Percentiles rank a stretch among this genome's conserved stretches.
Evolutionary conservation across 78 protist species (phyloP).

Genomic region (Speleostelium caveatum): DNA sequence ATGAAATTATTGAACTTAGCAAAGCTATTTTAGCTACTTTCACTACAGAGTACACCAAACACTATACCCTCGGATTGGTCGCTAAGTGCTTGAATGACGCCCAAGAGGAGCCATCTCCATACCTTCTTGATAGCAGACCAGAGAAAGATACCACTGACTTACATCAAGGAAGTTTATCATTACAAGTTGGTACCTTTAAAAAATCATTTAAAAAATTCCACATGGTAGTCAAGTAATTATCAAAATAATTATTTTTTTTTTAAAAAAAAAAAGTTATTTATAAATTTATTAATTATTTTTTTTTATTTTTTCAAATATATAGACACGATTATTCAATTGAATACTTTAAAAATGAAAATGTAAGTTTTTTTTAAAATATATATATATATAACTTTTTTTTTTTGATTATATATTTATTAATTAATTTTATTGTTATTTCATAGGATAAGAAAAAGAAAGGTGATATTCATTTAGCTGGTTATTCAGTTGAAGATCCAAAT

Average conservation of each 20-base stretch:
- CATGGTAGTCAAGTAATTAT: too few relatives aligned
- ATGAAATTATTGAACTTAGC: constrained; percentile 23
- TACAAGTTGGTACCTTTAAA: too few relatives aligned
- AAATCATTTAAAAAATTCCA: neutral
- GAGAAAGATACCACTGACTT: neutral
- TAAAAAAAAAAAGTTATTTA: constrained; percentile 55
- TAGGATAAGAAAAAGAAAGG: constrained; percentile 51
- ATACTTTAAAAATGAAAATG: constrained; percentile 59
- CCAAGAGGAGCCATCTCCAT: constrained; percentile 20
- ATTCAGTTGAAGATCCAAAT: constrained; percentile 62
- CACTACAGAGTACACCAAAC: constrained; percentile 22
- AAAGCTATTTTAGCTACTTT: constrained; percentile 15
- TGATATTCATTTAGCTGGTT: constrained; percentile 53
- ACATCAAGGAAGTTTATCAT: neutral
- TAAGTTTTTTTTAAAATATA: neutral
- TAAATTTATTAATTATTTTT: constrained; percentile 64
- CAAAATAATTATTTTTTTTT: neutral
- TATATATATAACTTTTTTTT: neutral
- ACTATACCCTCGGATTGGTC: neutral
- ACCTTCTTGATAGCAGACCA: neutral
- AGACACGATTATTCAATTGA: constrained; percentile 70
- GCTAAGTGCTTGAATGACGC: constrained; percentile 18
- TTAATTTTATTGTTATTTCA: neutral
- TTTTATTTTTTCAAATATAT: constrained; percentile 52
- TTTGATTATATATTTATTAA: neutral